A percentile compares a stretch with the other conserved stretches of the same genome.
Conservation (phyloP, 2,329 filamentous ascomycete genomes). For the Fusarium piperis region DNA sequence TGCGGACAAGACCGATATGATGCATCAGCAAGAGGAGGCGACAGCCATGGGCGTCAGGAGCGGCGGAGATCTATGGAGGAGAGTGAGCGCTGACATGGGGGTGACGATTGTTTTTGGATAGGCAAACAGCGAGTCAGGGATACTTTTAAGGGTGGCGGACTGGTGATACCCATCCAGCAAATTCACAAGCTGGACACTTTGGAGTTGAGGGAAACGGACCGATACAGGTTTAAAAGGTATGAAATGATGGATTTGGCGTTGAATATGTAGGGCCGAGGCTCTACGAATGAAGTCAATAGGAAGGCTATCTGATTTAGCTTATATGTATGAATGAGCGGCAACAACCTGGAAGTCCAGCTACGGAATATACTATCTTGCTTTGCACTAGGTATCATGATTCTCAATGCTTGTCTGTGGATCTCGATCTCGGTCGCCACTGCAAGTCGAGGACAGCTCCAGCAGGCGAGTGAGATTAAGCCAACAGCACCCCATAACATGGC, state of each 20-base stretch:
- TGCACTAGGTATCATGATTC: neutral
- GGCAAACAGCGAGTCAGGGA: neutral
- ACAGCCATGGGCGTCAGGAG: constrained; percentile 26
- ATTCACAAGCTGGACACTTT: constrained; percentile 27
- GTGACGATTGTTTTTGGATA: constrained; percentile 67
- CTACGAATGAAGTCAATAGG: constrained; percentile 4
- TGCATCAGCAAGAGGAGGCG: constrained; percentile 39
- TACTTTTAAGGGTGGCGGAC: constrained; percentile 11
- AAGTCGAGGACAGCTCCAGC: neutral
- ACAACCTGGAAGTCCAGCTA: neutral
- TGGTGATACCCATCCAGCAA: constrained; percentile 39
- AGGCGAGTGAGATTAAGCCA: neutral
- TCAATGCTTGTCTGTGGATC: constrained; percentile 14
- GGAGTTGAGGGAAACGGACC: constrained; percentile 35
- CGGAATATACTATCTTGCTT: neutral
- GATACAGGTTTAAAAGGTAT: constrained; percentile 9
- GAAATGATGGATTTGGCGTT: constrained; percentile 25
- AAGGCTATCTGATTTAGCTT: constrained; percentile 1
- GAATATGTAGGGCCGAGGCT: constrained; percentile 12
- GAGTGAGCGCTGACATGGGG: constrained; percentile 67
- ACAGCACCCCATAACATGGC: constrained; percentile 1
- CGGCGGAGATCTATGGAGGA: constrained; percentile 61
- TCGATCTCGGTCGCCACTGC: constrained; percentile 24
- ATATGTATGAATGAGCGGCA: neutral
- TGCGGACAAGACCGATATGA: constrained; percentile 51